A percentile compares a stretch with the other conserved stretches of the same genome.
Conservation (phyloP, 75 land plant species). For the Azolla pinnata region DNA sequence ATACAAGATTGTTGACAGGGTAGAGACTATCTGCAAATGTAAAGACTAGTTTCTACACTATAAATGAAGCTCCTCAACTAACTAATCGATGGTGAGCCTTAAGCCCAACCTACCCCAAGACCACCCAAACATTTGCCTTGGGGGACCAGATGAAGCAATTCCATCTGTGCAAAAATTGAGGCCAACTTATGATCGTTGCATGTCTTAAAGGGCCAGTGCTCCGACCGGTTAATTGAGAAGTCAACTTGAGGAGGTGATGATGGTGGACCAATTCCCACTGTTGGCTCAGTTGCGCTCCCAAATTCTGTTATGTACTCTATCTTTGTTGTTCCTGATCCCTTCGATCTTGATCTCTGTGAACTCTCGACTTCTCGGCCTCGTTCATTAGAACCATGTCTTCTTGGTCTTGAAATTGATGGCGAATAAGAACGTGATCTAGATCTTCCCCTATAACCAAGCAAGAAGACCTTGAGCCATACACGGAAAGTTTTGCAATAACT, state of each 20-base stretch:
- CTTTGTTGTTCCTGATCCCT: slow-evolving; percentile 46
- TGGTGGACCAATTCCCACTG: slow-evolving; percentile 66
- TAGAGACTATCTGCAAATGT: no score
- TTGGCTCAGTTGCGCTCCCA: slow-evolving; percentile 52
- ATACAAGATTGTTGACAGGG: not conserved
- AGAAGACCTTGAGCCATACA: no score
- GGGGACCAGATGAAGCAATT: slow-evolving; percentile 38
- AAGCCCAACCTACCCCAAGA: slow-evolving; percentile 28
- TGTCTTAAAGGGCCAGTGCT: slow-evolving; percentile 83
- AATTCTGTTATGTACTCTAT: slow-evolving; percentile 96
- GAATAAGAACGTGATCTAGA: slow-evolving; percentile 77
- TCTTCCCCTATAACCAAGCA: slow-evolving; percentile 40
- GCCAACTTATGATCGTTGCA: slow-evolving; percentile 68
- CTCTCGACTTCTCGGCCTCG: slow-evolving; percentile 5
- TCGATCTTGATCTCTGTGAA: slow-evolving; percentile 17
- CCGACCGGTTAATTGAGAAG: slow-evolving; percentile 77
- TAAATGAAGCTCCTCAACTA: no score
- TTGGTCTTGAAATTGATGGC: slow-evolving; percentile 50
- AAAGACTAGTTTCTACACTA: no score
- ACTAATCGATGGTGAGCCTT: slow-evolving; percentile 13
- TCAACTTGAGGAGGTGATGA: slow-evolving; percentile 75
- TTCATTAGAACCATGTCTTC: slow-evolving; percentile 24
- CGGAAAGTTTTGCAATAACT: no score
- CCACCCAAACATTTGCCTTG: slow-evolving; percentile 29
- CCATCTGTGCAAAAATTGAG: slow-evolving; percentile 62